Base-by-base conservation (phyloP, 805 yeast species). In the Kazachstania taianensis region DNA sequence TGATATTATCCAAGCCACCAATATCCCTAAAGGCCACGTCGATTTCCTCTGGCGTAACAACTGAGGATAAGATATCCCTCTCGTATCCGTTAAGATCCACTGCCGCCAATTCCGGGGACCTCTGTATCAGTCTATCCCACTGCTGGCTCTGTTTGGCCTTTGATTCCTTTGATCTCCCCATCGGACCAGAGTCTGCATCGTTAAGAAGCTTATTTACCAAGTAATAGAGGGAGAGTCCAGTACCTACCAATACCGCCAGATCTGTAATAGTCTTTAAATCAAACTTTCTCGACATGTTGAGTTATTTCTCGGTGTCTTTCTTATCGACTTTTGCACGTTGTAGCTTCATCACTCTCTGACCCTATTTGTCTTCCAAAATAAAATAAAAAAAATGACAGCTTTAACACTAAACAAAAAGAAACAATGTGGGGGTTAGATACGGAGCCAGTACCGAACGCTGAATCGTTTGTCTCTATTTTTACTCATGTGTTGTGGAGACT, bases 31-130 rank as follows among this genome's bases (percentile, higher is more conserved):
- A 92, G 9, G 73, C 66, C 4, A 80, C 81, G 18, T 72, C 67
- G 29, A 92, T 82, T 40, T 86, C 96, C 2, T 75, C 78, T 0
- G 97, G 94, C 1, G 84, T 72, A 6, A 92, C 78, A 20, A 89
- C 82, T 10, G 81, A 75, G 10, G 81, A 75, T 39, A 92, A 61
- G 2, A 92, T 72, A n/a, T 74, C 65, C 42, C 73, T 72, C 54
- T 92, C 98, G 55, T 92, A 87, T 29, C 71, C 69, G 46, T 75
- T 79, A 7, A 78, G 53, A 25, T 64, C 64, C 36, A 69, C 61
- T 5, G 54, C 65, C 20, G 69, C 62, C 23, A 72, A 43, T 1
- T 64, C 67, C 0, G 96, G 94, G 45, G 79, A 73, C 8, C 69
- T 54, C 14, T 60, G 64, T 39, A 72, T 69, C 20, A 85, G 61